These are phyloP conservation scores for Tuber calosporum DNA, from an alignment of 495 filamentous ascomycete species.

Conservation along the genomic window DNA sequence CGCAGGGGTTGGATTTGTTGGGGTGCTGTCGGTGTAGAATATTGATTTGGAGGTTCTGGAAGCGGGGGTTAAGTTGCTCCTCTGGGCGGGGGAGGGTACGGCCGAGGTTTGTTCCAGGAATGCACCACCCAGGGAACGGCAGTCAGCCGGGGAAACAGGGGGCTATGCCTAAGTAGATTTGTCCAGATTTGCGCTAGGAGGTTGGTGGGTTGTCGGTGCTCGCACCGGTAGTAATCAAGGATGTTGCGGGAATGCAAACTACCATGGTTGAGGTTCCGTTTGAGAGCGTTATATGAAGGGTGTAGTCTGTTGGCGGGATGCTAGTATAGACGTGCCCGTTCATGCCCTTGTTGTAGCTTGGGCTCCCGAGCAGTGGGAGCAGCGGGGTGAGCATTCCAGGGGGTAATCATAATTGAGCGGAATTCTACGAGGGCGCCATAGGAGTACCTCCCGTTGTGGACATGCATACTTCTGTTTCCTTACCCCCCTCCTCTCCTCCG, in stretches of 20 bases:
- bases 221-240: conserved; percentile 26
- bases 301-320: conserved; percentile 28
- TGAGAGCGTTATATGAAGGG: conserved; percentile 32
- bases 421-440: conserved; percentile 34
- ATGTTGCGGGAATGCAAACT: conserved; percentile 34
- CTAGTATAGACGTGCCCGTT: conserved; percentile 36
- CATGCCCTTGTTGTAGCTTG: conserved; percentile 20
- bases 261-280: conserved; percentile 22
- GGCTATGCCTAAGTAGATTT: conserved; percentile 34
- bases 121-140: conserved; percentile 33
- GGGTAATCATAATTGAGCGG: conserved; percentile 31
- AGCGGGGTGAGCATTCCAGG: conserved; percentile 17
- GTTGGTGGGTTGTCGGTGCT: conserved; percentile 32
- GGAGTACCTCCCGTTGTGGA: conserved; percentile 10
- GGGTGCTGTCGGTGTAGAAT: conserved; percentile 18
- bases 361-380: conserved; percentile 35
- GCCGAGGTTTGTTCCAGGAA: conserved; percentile 39
- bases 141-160: conserved; percentile 19
- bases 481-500: background rate
- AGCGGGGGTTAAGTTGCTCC: conserved; percentile 24
- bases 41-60: conserved; percentile 27
- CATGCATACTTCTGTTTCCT: conserved; percentile 13
- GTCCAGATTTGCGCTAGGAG: conserved; percentile 26
- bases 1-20: background rate
- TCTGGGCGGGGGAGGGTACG: conserved; percentile 24